Base-by-base conservation (phyloP, 1,284 basidiomycete genomes). In the Anthracocystis panici-leucophaei region DNA sequence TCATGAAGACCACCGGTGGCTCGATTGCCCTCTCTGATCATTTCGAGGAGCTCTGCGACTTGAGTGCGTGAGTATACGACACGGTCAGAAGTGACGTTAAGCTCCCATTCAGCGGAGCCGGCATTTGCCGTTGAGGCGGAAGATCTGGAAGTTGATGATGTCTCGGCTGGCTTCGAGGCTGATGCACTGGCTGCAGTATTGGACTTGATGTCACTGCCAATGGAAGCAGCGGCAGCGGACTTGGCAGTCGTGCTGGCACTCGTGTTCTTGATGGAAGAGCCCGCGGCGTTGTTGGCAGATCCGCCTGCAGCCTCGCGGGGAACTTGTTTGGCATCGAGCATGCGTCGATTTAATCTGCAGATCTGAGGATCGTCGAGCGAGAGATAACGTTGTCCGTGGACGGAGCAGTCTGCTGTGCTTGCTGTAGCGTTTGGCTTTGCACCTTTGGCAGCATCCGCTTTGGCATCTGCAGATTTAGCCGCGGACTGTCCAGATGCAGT, bases 1-100 rank as follows among this genome's bases (percentile, higher is more conserved):
- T 91, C 93, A 6, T 92, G 93, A 66, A 98, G 86, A 1, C 95
- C 95, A 9, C 95, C 95, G 11, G 91, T 91, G 5, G 88, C 89
- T 84, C 91, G 92, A 86, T 97, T 97, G 20, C 95, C 95, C 80
- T 97, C 95, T 69, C 95, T 92, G 16, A 99, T 89, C 92, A 95
- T 97, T 85, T 93, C 93, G 73, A 98, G 88, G 86, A 98, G 90
- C 40, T 91, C 90, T 55, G 90, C 92, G 89, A 97, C 92, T 87
- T 99, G 92, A 79, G 91, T 91, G 14, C 91, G 91, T 46, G 90
- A 93, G 85, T 99, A 99, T 33, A 93, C 79, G 3, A 79, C 78
- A 4, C 68, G 64, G 35, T 84, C 82, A 5, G 78, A 75, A 3
- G 80, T 80, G 18, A 85, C 78, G 29, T 73, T 71, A n/a, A 85